These are phyloP conservation scores for Ogataea paraovalis DNA, from an alignment of 805 yeast species.

Conservation along the genomic window DNA sequence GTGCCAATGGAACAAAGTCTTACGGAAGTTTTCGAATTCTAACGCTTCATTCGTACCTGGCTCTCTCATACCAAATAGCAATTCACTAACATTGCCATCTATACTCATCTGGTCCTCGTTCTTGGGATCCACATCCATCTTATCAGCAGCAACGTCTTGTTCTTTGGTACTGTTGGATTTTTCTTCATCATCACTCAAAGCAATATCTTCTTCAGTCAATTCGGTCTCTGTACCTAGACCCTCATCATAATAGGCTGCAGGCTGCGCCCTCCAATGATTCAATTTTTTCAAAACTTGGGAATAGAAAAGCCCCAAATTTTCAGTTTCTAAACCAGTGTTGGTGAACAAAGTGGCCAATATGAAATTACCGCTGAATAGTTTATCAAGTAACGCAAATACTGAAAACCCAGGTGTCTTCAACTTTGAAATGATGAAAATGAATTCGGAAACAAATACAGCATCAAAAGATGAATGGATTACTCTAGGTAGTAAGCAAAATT, in stretches of 20 bases:
- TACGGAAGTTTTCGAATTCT: conserved; percentile 35
- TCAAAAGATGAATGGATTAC: conserved; percentile 76
- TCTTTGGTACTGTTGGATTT: conserved; percentile 12
- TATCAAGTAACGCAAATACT: conserved; percentile 39
- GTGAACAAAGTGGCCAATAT: conserved; percentile 61
- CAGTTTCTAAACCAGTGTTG: conserved; percentile 73
- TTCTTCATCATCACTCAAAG: conserved; percentile 3
- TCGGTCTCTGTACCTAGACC: conserved; percentile 21
- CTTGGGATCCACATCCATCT: conserved; percentile 4
- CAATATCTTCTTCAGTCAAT: neutral
- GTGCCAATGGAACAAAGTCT: conserved; percentile 54
- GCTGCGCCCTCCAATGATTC: conserved; percentile 36
- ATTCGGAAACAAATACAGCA: conserved; percentile 65
- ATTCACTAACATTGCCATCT: neutral
- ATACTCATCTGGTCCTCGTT: neutral
- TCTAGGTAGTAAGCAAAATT: conserved; percentile 71
- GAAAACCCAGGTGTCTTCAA: conserved; percentile 32
- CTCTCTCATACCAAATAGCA: conserved; percentile 13
- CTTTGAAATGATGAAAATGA: conserved; percentile 49
- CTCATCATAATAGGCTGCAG: conserved; percentile 27
- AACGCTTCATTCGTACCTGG: conserved; percentile 22
- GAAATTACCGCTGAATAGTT: conserved; percentile 39
- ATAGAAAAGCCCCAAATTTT: conserved; percentile 74
- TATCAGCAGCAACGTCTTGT: neutral
- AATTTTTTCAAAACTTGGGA: conserved; percentile 47